Base-by-base conservation (phyloP, 495 filamentous ascomycete species). In the Podospora comata region DNA sequence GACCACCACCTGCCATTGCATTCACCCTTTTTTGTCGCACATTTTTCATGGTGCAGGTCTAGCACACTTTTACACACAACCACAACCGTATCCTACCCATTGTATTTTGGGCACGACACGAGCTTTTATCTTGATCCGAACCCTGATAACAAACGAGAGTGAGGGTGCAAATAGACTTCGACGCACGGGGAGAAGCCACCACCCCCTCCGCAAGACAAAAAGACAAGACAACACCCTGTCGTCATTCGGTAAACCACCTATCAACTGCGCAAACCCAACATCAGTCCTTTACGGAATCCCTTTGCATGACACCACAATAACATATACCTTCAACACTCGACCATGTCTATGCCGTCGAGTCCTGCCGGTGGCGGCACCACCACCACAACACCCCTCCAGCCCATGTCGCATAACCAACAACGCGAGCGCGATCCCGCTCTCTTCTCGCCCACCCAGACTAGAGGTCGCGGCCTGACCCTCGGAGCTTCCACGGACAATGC, bases 321-420 rank as follows among this genome's bases (percentile, higher is more conserved):
- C 63, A 65, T 26, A 56, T 56, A 53, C n/a, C 60, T 58, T 19
- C 61, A 0, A 32, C 11, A 54, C 66, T 67, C 71, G 66, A 71
- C 67, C 30, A 63, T 68, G 63, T 64, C 66, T 2, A 59, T 67
- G 62, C 63, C 72, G 72, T 70, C 71, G 73, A 71, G 75, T 66
- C 72, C 74, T 5, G 74, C 65, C 53, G 77, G 73, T 74, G 73
- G 66, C 32, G 62, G 69, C 64, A 72, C 73, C 65, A 72, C 80
- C 48, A 85, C 90, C 64, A 72, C 74, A 64, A 73, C 80, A 53
- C 85, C 91, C 73, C 79, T 93, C 64, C 87, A 88, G 68, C 87
- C 88, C 19, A 78, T 92, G 26, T 93, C 93, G 6, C 88, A 92
- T 62, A 92, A 96, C 76, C 86, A 90, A 77, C 88, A 91, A 75